Percentiles rank a stretch among this genome's conserved stretches.
Evolutionary conservation across 2,329 filamentous ascomycete genomes (phyloP).

Genomic region (Hymenoscyphus infarciens): DNA sequence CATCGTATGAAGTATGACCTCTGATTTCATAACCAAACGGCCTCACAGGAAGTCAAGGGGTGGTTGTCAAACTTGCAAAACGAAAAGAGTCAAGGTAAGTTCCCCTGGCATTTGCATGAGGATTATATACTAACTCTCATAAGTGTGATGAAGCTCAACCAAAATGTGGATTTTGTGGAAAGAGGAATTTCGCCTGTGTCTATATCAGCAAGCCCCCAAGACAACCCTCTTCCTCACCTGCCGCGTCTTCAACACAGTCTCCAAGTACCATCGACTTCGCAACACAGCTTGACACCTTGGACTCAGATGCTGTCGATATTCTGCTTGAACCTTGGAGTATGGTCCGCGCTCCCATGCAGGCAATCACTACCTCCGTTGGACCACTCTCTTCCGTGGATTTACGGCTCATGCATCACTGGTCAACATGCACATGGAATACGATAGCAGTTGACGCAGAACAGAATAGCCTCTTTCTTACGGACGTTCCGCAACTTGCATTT

Average conservation of each 20-base stretch:
- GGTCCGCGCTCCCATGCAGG: conserved; percentile 13
- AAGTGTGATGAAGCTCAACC: conserved; percentile 33
- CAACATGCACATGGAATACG: conserved; percentile 23
- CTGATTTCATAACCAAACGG: conserved; percentile 30
- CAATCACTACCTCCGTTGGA: conserved; percentile 19
- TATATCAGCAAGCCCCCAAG: conserved; percentile 19
- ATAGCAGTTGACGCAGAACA: conserved; percentile 20
- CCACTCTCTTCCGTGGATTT: conserved; percentile 25
- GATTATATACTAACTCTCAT: conserved; percentile 8
- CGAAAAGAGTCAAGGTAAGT: conserved; percentile 33
- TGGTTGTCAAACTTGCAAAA: conserved; percentile 32
- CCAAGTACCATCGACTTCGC: neutral
- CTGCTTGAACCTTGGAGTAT: conserved; percentile 12
- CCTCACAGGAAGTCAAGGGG: conserved; percentile 34
- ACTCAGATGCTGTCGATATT: conserved; percentile 3
- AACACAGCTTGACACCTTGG: neutral
- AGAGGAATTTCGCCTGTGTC: conserved; percentile 28
- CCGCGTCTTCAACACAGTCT: conserved; percentile 1
- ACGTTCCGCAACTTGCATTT: conserved; percentile 31
- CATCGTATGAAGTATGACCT: conserved; percentile 17
- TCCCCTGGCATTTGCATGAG: neutral
- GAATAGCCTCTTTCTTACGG: conserved; percentile 20
- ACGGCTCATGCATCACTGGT: conserved; percentile 32
- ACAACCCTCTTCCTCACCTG: neutral
- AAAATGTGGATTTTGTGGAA: conserved; percentile 30